Conservation (phyloP, 2,329 filamentous ascomycete species). For the Paraconiothyrium brasiliense region DNA sequence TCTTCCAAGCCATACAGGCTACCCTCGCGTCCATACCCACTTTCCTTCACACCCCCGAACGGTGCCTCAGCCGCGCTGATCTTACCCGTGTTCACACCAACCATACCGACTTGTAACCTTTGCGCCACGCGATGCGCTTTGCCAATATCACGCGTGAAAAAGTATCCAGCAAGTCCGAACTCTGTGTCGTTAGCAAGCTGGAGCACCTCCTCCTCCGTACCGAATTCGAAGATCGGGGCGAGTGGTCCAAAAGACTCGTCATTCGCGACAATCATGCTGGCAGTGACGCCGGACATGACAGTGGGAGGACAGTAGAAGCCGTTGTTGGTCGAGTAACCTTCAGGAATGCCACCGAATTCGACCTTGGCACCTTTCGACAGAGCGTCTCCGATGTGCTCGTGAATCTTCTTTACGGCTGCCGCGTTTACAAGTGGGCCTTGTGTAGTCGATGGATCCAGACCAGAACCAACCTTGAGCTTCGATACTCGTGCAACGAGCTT, state of each 20-base stretch:
- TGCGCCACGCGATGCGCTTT: conserved; percentile 20
- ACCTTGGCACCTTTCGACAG: no score
- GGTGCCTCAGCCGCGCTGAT: conserved; percentile 36
- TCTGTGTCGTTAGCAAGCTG: conserved; percentile 63
- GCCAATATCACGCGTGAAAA: conserved; percentile 19
- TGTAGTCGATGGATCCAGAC: conserved; percentile 59
- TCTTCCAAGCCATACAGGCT: conserved; percentile 75
- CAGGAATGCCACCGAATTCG: no score
- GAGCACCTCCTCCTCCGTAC: conserved; percentile 69
- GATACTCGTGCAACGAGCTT: conserved; percentile 52
- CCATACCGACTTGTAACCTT: conserved; percentile 28
- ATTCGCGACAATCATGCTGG: conserved; percentile 29
- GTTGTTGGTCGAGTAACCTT: no score
- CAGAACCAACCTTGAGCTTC: conserved; percentile 61
- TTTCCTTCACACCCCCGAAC: conserved; percentile 87
- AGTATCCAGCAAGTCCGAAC: conserved; percentile 54
- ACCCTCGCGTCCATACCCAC: conserved; percentile 81
- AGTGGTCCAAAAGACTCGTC: conserved; percentile 72
- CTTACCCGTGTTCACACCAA: conserved; percentile 40
- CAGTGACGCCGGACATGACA: conserved; percentile 36
- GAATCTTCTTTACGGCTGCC: no score
- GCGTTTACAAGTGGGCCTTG: conserved; percentile 67
- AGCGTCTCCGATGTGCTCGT: no score
- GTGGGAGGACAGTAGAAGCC: conserved; percentile 56
- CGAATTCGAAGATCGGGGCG: conserved; percentile 66